Evolutionary conservation across 2,329 filamentous ascomycete genomes (phyloP), one percentile per base, ranked within the genome.

Genomic region (Aspergillus hortae): DNA sequence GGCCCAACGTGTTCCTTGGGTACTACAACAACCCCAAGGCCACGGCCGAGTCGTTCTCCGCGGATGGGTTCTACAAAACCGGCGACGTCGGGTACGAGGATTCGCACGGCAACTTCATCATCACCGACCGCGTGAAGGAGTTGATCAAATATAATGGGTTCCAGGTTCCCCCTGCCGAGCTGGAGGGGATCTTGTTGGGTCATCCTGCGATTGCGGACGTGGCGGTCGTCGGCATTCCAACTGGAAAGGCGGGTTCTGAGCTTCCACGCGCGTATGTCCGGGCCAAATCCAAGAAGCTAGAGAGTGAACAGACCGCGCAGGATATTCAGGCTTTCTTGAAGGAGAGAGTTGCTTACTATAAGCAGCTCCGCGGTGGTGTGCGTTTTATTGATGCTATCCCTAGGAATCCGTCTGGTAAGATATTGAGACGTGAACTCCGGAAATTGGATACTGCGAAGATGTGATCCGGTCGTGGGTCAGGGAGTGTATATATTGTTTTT

Each of bases 61-160:
- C 74, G 0, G 87, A 90, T 57, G 87, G 87, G 0, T 92, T 82
- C 72, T 92, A 90, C 76, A 89, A 84, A 72, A 92, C 89, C 0
- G 89, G 89, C 3, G 89, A 92, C 62, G 81, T 92, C 17, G 86
- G 87, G 12, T 82, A 87, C 52, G 79, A 85, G 58, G 87, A 91
- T 63, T 74, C 78, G 32, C 77, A 86, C 38, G 87, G 87, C 17
- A 87, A 92, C 63, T 86, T 91, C 58, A 92, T 84, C 73, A 89
- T 92, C 64, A 91, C 89, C 1, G 90, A 94, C 65, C 84, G 89
- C 6, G 74, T 87, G 12, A 88, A 87, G 72, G 72, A 67, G 52
- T 58, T 70, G 21, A 70, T 71, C 64, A 80, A 85, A 68, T 83
- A 78, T 64, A 84, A 87, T 65, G 83, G 83, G 3, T 84, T 84